These are phyloP conservation scores for Ceratocystis eucalypticola DNA, from an alignment of 2,329 filamentous ascomycete genomes.

Conservation along the genomic window DNA sequence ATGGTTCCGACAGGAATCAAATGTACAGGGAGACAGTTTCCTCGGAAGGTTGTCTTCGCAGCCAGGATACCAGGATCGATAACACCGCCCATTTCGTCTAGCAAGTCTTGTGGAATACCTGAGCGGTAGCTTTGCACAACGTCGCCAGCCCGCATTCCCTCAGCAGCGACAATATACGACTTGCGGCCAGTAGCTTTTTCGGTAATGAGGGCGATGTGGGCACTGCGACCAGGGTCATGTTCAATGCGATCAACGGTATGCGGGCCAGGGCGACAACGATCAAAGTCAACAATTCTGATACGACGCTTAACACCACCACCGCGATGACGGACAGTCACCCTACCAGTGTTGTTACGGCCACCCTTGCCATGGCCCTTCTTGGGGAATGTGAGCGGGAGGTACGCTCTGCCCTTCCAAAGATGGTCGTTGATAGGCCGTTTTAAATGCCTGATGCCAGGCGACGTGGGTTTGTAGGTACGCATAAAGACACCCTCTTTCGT, in stretches of 20 bases:
- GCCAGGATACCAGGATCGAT: slow-evolving; percentile 93
- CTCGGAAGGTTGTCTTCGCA: slow-evolving; percentile 82
- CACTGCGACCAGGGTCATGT: slow-evolving; percentile 84
- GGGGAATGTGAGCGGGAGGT: slow-evolving; percentile 68
- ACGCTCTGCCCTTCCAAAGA: slow-evolving; percentile 84
- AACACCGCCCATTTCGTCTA: slow-evolving; percentile 82
- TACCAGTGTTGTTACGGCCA: slow-evolving; percentile 76
- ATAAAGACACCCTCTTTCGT: slow-evolving; percentile 31
- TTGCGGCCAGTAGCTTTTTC: slow-evolving; percentile 59
- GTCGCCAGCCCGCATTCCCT: slow-evolving; percentile 85
- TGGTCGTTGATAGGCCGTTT: slow-evolving; percentile 90
- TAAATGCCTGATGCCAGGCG: slow-evolving; percentile 83
- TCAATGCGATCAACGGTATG: slow-evolving; percentile 90
- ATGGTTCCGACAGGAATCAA: slow-evolving; percentile 93
- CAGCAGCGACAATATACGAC: slow-evolving; percentile 88
- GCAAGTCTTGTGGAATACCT: slow-evolving; percentile 74
- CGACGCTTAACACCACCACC: slow-evolving; percentile 86
- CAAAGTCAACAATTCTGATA: slow-evolving; percentile 84
- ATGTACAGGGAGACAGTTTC: slow-evolving; percentile 88
- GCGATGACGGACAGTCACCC: slow-evolving; percentile 77
- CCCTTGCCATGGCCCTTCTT: slow-evolving; percentile 90
- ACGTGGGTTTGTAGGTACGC: slow-evolving; percentile 84
- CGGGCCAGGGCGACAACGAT: slow-evolving; percentile 61
- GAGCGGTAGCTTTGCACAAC: slow-evolving; percentile 80
- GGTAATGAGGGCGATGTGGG: slow-evolving; percentile 80